These are phyloP conservation scores for Rutidosis leptorrhynchoides DNA, from an alignment of 129 eudicot species.

Conservation along the genomic window DNA sequence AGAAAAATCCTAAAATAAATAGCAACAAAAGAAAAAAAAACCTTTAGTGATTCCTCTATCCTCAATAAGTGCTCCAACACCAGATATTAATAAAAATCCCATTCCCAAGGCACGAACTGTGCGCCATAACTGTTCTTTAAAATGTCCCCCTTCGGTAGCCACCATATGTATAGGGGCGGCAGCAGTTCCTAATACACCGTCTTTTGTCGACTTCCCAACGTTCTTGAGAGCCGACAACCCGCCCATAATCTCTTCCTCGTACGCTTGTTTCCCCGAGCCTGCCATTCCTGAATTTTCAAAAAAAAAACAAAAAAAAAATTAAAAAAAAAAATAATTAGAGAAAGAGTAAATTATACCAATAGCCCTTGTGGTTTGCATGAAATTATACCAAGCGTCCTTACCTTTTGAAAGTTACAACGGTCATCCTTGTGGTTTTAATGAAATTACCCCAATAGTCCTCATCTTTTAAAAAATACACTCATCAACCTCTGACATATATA, in stretches of 20 bases:
- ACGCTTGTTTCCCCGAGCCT: constrained; percentile 35
- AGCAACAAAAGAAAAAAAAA: constrained; percentile 11
- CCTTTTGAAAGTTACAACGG: too few species aligned
- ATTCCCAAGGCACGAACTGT: constrained; percentile 77
- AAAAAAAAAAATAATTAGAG: neutral
- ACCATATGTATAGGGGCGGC: constrained; percentile 97
- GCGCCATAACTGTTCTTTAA: constrained; percentile 93
- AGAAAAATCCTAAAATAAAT: too few species aligned
- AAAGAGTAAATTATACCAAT: too few species aligned
- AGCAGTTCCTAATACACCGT: constrained; percentile 82
- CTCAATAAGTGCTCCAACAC: constrained; percentile 84
- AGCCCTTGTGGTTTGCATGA: too few species aligned
- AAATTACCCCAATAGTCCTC: too few species aligned
- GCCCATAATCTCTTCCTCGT: constrained; percentile 56
- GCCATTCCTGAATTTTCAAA: constrained; percentile 46
- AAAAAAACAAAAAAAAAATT: neutral
- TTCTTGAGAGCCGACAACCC: constrained; percentile 68
- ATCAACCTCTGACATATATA: too few species aligned
- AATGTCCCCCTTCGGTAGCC: constrained; percentile 81
- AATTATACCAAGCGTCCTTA: too few species aligned
- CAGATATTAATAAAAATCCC: constrained; percentile 80
- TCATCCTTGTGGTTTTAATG: too few species aligned
- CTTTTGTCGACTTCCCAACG: constrained; percentile 72
- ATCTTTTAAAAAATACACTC: too few species aligned
- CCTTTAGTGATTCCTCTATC: constrained; percentile 98